Percentiles rank a stretch among this genome's conserved stretches.
Evolutionary conservation across 305 asterid genomes (phyloP).

Genomic region (Vinca major): DNA sequence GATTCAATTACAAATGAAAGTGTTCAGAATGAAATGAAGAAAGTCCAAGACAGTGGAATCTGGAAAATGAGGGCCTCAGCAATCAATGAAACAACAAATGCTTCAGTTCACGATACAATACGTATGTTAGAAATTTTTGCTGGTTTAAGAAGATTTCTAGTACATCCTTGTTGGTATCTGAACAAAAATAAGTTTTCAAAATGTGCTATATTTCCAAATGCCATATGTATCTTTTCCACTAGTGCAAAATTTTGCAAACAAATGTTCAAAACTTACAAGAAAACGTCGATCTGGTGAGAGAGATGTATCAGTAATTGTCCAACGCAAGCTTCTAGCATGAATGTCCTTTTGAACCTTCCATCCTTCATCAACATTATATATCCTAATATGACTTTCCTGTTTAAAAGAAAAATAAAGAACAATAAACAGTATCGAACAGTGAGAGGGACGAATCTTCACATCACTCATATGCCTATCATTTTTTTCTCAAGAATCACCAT

Average conservation of each 20-base stretch:
- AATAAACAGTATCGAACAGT: not conserved
- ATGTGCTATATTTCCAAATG: not conserved
- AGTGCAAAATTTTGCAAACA: not conserved
- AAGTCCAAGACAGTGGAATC: not conserved
- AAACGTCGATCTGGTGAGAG: slow-evolving; percentile 75
- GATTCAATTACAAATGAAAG: not conserved
- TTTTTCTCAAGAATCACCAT: not conserved
- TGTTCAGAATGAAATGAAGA: not conserved
- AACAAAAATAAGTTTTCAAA: not conserved
- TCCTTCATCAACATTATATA: slow-evolving; percentile 67
- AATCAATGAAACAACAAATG: not conserved
- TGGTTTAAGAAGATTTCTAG: not conserved
- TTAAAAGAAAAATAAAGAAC: slow-evolving; percentile 38
- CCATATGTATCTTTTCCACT: not conserved
- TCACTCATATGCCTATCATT: not conserved
- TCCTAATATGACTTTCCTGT: slow-evolving; percentile 77
- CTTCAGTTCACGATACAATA: not conserved
- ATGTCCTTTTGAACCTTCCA: slow-evolving; percentile 79
- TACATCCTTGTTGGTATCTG: not conserved
- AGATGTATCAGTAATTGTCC: slow-evolving; percentile 85
- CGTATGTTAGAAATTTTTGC: not conserved
- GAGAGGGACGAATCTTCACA: not conserved
- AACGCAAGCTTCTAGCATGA: slow-evolving; percentile 64
- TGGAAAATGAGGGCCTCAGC: not conserved
- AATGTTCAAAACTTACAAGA: slow-evolving; percentile 46